phyloP scores from a whole-genome alignment of 140 eudicot genomes.

The Flaveria floridana region DNA sequence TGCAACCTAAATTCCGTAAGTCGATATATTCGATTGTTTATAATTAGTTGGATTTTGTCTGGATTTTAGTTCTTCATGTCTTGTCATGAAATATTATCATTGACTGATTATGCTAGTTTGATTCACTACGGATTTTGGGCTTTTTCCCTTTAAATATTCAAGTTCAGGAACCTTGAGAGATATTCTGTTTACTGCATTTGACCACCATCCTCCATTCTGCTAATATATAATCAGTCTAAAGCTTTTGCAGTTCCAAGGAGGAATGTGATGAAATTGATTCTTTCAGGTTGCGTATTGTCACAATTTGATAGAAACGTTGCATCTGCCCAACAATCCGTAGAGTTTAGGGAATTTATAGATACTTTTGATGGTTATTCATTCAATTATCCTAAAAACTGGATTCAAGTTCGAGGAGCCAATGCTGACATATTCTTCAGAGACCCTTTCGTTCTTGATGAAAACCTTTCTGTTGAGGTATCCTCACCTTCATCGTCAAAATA shows the following conservation, averaged over 20 bases:
- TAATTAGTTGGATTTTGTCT: neutral
- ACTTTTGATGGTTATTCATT: conserved; percentile 88
- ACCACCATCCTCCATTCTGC: conserved; percentile 22
- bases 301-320: conserved; percentile 37
- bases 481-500: conserved; percentile 90
- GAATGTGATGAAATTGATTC: conserved; percentile 46
- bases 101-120: neutral
- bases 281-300: conserved; percentile 51
- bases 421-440: conserved; percentile 97
- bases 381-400: conserved; percentile 84
- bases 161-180: neutral
- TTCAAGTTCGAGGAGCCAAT: conserved; percentile 92
- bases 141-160: neutral
- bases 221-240: conserved; percentile 75
- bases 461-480: conserved; percentile 74
- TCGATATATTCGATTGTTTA: neutral
- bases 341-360: conserved; percentile 73
- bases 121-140: neutral
- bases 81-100: no score
- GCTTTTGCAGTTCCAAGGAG: conserved; percentile 94
- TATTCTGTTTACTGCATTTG: no score
- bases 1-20: conserved; percentile 38
- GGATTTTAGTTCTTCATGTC: neutral
- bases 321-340: conserved; percentile 58
- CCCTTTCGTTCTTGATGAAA: conserved; percentile 85